phyloP scores from a whole-genome alignment of 2,329 filamentous ascomycete genomes.

The Neonectria coccinea region DNA sequence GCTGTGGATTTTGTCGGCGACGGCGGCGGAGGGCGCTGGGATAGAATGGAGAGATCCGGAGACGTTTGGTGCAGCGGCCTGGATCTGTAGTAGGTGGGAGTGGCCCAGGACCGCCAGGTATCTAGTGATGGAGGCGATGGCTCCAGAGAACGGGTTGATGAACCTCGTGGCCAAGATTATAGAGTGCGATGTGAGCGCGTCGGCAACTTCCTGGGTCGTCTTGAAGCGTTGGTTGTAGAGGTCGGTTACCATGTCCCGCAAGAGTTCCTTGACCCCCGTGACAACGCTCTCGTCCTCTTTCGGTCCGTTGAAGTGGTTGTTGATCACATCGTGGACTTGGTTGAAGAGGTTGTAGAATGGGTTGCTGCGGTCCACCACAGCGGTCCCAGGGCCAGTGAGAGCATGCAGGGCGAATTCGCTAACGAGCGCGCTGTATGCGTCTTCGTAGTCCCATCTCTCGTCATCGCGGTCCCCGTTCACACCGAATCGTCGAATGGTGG shows the following conservation, averaged over 20 bases:
- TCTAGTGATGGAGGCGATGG: background rate
- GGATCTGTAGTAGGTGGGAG: background rate
- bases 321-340: background rate
- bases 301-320: background rate
- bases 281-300: background rate
- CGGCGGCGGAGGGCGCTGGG: background rate
- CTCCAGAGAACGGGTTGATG: background rate
- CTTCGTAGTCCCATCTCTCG: background rate
- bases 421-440: background rate
- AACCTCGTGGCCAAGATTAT: background rate
- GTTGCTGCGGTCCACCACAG: background rate
- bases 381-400: background rate
- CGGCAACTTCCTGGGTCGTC: background rate
- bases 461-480: background rate
- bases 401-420: background rate
- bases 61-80: background rate
- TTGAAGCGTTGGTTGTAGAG: background rate
- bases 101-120: background rate
- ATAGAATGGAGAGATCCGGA: background rate
- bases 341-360: background rate
- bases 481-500: background rate
- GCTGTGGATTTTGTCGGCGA: background rate
- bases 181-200: background rate
- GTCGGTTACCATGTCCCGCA: background rate
- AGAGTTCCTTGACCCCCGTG: background rate